phyloP scores from a whole-genome alignment of 768 basidiomycete genomes.

The Suillus brevipes region DNA sequence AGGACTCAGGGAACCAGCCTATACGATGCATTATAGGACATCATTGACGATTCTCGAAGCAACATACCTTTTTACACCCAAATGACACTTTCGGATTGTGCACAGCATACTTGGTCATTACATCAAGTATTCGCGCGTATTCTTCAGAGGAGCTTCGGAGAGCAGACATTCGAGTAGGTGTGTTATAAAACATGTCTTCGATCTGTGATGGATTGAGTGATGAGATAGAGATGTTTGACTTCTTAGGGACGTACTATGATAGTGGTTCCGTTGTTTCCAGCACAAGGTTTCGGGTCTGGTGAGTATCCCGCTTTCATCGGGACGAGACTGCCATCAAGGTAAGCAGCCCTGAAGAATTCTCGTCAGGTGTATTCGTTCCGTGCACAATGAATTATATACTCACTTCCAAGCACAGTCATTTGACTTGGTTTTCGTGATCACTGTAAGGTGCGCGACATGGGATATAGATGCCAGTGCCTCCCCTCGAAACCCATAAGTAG shows the following conservation, averaged over 20 bases:
- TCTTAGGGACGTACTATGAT: conserved; percentile 60
- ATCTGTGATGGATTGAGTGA: conserved; percentile 53
- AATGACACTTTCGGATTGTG: conserved; percentile 91
- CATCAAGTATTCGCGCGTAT: conserved; percentile 86
- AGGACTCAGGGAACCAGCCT: conserved; percentile 74
- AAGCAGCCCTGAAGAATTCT: conserved; percentile 60
- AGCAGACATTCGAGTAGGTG: conserved; percentile 82
- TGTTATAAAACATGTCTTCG: conserved; percentile 94
- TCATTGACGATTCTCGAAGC: not conserved
- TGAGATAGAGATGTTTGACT: not conserved
- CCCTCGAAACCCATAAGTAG: conserved; percentile 95
- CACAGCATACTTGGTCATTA: conserved; percentile 89
- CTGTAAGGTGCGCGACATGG: conserved; percentile 85
- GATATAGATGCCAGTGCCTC: conserved; percentile 97
- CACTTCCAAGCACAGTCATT: conserved; percentile 94
- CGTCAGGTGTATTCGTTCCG: not conserved
- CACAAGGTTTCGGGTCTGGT: conserved; percentile 82
- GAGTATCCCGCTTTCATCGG: conserved; percentile 70
- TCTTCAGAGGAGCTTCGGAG: conserved; percentile 87
- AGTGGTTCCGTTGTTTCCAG: conserved; percentile 92
- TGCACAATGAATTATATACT: conserved; percentile 31
- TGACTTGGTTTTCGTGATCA: conserved; percentile 84
- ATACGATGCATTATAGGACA: conserved; percentile 6
- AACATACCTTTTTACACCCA: conserved; percentile 82
- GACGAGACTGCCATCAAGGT: conserved; percentile 73